These are phyloP conservation scores for Lithospermum erythrorhizon DNA, from an alignment of 257 asterid genomes.

Conservation along the genomic window DNA sequence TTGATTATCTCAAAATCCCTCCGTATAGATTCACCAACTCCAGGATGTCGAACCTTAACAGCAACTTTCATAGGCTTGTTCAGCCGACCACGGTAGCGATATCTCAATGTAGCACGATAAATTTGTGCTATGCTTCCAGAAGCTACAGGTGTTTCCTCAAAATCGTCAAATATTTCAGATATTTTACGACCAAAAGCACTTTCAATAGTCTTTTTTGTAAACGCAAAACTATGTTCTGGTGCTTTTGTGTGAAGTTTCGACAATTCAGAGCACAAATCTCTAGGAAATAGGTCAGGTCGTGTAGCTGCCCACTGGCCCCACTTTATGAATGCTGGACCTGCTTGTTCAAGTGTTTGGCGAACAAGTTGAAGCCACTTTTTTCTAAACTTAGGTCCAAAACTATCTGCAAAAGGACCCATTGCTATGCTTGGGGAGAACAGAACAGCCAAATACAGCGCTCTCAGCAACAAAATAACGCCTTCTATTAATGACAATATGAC, in stretches of 20 bases:
- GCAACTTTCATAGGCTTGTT: conserved; percentile 63
- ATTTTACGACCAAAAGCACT: conserved; percentile 63
- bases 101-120: conserved; percentile 59
- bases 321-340: conserved; percentile 96
- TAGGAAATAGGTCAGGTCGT: conserved; percentile 86
- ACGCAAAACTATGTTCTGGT: conserved; percentile 82
- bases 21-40: conserved; percentile 82
- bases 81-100: conserved; percentile 46
- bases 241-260: conserved; percentile 92
- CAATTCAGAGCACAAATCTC: conserved; percentile 69
- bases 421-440: conserved; percentile 72
- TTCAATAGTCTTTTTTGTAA: conserved; percentile 58
- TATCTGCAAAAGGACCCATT: conserved; percentile 91
- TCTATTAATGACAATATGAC: conserved; percentile 34
- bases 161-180: conserved; percentile 62
- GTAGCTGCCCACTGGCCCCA: conserved; percentile 99
- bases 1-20: conserved; percentile 78
- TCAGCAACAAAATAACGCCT: conserved; percentile 47
- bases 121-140: conserved; percentile 93
- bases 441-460: conserved; percentile 55
- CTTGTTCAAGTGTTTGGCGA: conserved; percentile 71
- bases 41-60: conserved; percentile 85
- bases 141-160: conserved; percentile 79
- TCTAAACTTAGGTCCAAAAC: conserved; percentile 59
- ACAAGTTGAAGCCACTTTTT: conserved; percentile 78